phyloP scores from a whole-genome alignment of 2,329 filamentous ascomycete genomes.

The Colletotrichum navitas region DNA sequence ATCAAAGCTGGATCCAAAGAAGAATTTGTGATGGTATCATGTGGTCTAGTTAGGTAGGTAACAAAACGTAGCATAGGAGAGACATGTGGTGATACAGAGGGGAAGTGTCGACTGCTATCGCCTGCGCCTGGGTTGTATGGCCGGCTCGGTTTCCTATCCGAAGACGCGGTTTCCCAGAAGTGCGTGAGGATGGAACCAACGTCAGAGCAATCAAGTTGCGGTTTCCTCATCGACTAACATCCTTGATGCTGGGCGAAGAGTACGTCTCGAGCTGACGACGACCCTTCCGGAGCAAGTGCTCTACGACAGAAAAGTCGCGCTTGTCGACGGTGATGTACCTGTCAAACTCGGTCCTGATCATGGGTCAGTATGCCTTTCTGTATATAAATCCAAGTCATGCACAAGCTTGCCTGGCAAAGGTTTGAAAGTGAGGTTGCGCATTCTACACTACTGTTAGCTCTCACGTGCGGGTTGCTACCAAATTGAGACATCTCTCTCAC shows the following conservation, averaged over 20 bases:
- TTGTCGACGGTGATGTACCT: slow-evolving; percentile 78
- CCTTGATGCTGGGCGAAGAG: slow-evolving; percentile 82
- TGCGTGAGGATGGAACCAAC: not conserved
- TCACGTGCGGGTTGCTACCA: not conserved
- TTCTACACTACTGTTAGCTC: slow-evolving; percentile 55
- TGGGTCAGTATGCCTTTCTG: slow-evolving; percentile 12
- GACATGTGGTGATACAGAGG: slow-evolving; percentile 30
- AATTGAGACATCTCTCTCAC: slow-evolving; percentile 57
- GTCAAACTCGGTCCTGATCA: slow-evolving; percentile 78
- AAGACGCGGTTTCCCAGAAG: not conserved
- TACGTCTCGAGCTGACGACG: slow-evolving; percentile 85
- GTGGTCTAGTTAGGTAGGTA: slow-evolving; percentile 42
- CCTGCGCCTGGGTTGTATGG: not conserved
- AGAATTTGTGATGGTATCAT: slow-evolving; percentile 42
- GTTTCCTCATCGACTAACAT: slow-evolving; percentile 65
- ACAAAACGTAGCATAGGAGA: slow-evolving; percentile 33
- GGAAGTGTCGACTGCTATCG: slow-evolving; percentile 4
- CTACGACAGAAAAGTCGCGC: slow-evolving; percentile 87
- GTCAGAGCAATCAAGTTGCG: not conserved
- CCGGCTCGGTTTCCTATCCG: slow-evolving; percentile 1
- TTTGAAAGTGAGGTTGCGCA: slow-evolving; percentile 71
- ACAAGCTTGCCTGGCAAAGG: slow-evolving; percentile 69
- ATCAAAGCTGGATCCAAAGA: slow-evolving; percentile 48
- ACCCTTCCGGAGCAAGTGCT: slow-evolving; percentile 87
- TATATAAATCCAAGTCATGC: not conserved